phyloP scores from a whole-genome alignment of 768 basidiomycete species.

The Leccinum incarnatum region DNA sequence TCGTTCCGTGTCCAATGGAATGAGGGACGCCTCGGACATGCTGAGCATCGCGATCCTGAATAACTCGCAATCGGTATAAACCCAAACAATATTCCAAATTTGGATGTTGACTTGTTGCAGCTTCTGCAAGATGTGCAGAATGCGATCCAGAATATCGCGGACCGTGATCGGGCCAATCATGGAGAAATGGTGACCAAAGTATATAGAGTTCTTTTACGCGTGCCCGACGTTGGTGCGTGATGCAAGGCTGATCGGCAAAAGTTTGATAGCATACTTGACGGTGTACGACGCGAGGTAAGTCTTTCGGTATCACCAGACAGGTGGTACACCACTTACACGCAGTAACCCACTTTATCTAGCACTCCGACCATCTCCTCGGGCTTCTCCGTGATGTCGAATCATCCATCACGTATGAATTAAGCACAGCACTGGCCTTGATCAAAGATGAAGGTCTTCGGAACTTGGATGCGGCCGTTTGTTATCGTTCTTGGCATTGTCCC shows the following conservation, averaged over 20 bases:
- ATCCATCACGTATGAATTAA: conserved; percentile 25
- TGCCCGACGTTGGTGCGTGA: neutral
- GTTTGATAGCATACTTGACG: conserved; percentile 27
- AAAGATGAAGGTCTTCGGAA: conserved; percentile 30
- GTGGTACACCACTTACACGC: neutral
- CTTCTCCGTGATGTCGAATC: conserved; percentile 23
- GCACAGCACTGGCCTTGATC: conserved; percentile 24
- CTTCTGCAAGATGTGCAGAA: conserved; percentile 21
- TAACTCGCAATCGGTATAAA: conserved; percentile 22
- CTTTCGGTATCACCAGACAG: neutral
- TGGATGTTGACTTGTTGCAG: conserved; percentile 17
- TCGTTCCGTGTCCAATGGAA: conserved; percentile 14
- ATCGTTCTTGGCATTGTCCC: neutral
- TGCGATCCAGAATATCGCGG: conserved; percentile 20
- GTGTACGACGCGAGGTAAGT: conserved; percentile 23
- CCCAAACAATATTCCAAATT: neutral
- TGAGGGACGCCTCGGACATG: conserved; percentile 24
- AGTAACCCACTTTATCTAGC: conserved; percentile 14
- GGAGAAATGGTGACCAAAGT: conserved; percentile 24
- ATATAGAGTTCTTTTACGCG: conserved; percentile 1
- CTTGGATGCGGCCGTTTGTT: conserved; percentile 24
- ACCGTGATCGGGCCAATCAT: conserved; percentile 19
- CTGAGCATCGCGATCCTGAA: conserved; percentile 11
- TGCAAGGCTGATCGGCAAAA: conserved; percentile 17
- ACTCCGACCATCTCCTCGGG: conserved; percentile 27